Evolutionary conservation across 768 basidiomycete species (phyloP).

Genomic region (Rhodotorula taiwanensis): DNA sequence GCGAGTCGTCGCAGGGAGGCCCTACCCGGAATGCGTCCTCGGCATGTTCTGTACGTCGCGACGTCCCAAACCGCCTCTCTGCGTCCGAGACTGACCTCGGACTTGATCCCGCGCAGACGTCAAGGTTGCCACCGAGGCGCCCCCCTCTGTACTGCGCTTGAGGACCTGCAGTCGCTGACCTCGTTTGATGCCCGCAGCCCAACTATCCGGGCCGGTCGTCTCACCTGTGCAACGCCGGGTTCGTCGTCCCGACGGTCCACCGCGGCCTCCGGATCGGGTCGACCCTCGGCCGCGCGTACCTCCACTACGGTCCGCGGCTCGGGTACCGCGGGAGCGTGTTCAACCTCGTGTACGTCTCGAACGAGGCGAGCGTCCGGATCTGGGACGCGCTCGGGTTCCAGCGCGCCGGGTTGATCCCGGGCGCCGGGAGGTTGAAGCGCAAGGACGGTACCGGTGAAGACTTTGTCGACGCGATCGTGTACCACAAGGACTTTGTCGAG

Average conservation of each 20-base stretch:
- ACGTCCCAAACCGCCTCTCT: no score
- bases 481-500: slow-evolving; percentile 18
- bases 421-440: slow-evolving; percentile 55
- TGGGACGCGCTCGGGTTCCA: slow-evolving; percentile 80
- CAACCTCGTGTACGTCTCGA: slow-evolving; percentile 84
- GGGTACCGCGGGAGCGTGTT: slow-evolving; percentile 57
- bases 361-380: slow-evolving; percentile 56
- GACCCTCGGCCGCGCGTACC: slow-evolving; percentile 66
- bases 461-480: slow-evolving; percentile 76
- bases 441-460: slow-evolving; percentile 67
- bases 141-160: no score
- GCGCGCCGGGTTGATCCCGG: slow-evolving; percentile 42
- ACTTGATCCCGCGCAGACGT: slow-evolving; percentile 19
- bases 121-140: slow-evolving; percentile 2
- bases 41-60: slow-evolving; percentile 47
- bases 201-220: slow-evolving; percentile 35
- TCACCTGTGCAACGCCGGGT: slow-evolving; percentile 69
- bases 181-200: slow-evolving; percentile 13
- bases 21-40: slow-evolving; percentile 64
- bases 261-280: slow-evolving; percentile 63
- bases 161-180: no score
- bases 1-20: slow-evolving; percentile 50
- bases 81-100: no score
- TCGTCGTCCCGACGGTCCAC: slow-evolving; percentile 60
- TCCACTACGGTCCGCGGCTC: slow-evolving; percentile 70